Evolutionary conservation across 306 rosid species (phyloP), one percentile per base, ranked within the genome.

Genomic region (Acacia crassicarpa): DNA sequence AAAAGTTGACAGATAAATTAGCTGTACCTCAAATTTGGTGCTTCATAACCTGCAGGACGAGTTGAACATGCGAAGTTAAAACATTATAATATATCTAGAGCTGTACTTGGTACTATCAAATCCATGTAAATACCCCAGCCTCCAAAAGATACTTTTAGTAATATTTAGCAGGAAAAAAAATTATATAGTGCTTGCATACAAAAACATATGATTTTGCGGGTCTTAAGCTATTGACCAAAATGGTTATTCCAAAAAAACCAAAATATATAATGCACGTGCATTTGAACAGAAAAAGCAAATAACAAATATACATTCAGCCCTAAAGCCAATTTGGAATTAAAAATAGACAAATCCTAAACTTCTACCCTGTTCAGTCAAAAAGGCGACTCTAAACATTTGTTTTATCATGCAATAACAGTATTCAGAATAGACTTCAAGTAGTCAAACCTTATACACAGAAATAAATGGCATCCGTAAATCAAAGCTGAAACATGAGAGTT

Each of bases 11-110:
- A 49, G 7, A 51, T 16, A n/a, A 68, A 35, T 44, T 49, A 40
- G 62, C 30, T 77, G 56, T 84, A 94, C 95, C 97, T 94, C 84
- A 92, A 84, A 71, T 84, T 89, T 69, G 98, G 98, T 2, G 97
- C 94, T 83, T 94, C 92, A 87, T 84, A 89, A 44, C 98, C 95
- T 92, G 91, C 78, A 90, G 45, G 63, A 80, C n/a, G 82, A 85
- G 35, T 49, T 13, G 48, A 59, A 56, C 66, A 43, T 15, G 44
- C 8, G 38, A 62, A 62, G 38, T 86, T 79, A 79, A 62, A 51
- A 53, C 12, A 80, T 66, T 68, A 53, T 30, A 72, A 67, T 12
- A 15, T 22, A 43, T 61, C 69, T 19, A 59, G 7, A 33, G 51
- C 77, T 15, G 35, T 73, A 38, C 44, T 40, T 45, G 16, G 14